These are phyloP conservation scores for Aegilops tauschii DNA, from an alignment of 176 grass and related monocot genomes.

Conservation along the genomic window DNA sequence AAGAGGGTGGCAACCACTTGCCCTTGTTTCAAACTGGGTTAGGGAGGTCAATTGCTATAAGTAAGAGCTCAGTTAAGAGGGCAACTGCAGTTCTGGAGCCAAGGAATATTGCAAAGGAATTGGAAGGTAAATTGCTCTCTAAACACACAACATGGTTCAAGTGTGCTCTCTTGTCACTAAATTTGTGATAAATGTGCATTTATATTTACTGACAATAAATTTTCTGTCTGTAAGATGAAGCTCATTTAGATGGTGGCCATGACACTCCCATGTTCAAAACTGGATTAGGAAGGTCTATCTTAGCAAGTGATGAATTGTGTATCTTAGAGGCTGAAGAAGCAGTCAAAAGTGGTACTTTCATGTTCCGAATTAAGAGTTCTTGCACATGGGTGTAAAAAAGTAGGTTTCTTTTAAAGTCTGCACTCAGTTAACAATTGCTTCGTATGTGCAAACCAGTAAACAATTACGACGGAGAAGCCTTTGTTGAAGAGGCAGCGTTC, in stretches of 20 bases:
- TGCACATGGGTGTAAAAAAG: not conserved
- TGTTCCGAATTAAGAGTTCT: conserved; percentile 30
- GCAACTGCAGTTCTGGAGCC: conserved; percentile 50
- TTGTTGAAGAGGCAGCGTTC: conserved; percentile 15
- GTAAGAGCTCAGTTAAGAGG: conserved; percentile 57
- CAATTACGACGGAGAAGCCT: not conserved
- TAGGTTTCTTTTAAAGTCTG: conserved; percentile 4
- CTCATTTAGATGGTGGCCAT: conserved; percentile 31
- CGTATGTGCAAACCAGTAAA: conserved; percentile 27
- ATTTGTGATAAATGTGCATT: not conserved
- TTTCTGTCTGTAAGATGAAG: conserved; percentile 44
- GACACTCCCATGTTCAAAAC: conserved; percentile 40
- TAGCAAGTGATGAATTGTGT: conserved; percentile 38
- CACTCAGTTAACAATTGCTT: conserved; percentile 14
- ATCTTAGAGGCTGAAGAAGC: conserved; percentile 32
- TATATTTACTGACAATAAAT: conserved; percentile 7
- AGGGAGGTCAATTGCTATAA: conserved; percentile 45
- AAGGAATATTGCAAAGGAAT: conserved; percentile 53
- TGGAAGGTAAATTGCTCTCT: conserved; percentile 43
- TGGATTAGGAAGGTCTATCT: conserved; percentile 39
- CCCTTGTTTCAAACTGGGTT: conserved; percentile 48
- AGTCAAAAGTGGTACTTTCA: conserved; percentile 33
- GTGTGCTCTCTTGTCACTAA: not conserved
- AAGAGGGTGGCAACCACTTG: conserved; percentile 6
- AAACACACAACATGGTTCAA: conserved; percentile 4